Base-by-base conservation (phyloP, 345 rosid species). In the Hirschfeldia incana region DNA sequence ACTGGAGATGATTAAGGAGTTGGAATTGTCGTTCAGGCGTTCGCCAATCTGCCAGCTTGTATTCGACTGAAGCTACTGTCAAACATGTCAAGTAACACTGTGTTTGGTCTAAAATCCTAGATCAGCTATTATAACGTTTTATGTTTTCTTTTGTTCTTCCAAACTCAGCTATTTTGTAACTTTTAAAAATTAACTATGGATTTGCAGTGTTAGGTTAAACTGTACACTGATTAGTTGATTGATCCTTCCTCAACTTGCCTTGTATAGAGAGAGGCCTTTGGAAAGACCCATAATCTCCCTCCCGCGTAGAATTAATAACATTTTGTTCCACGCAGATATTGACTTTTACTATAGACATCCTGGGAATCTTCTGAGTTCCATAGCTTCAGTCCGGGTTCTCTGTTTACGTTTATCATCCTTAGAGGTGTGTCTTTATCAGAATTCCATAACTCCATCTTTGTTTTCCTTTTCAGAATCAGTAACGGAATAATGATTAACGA, bases 1-100 rank as follows among this genome's bases (percentile, higher is more conserved):
- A 62, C 68, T 42, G 44, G 60, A 73, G 60, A 62, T 73, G 76
- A 5, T 73, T 0, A 73, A 62, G 60, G 69, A 73, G 17, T 73
- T 73, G 29, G 2, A 60, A 6, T 44, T 42, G 7, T 30, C 16
- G 1, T 15, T 13, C 4, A 73, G 68, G 60, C 32, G 60, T 16
- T 73, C 68, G 42, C 60, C 44, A 8, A 16, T 28, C 0, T 73
- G 76, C 30, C 44, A 61, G 11, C 69, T 73, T 28, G 16, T 11
- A 30, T 73, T 73, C 61, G 9, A 39, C 70, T 60, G 65, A 60
- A 60, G 65, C 15, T 28, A 60, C 21, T 21, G 21, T 51, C 17
- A 51, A 21, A 51, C 21, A 53, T 53, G 26, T 15, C 26, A 53
- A 15, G 55, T 53, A 15, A 53, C 26, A 53, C 7, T 3, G 15